phyloP scores from a whole-genome alignment of 768 basidiomycete species.

The Hirschioporus abietinus region DNA sequence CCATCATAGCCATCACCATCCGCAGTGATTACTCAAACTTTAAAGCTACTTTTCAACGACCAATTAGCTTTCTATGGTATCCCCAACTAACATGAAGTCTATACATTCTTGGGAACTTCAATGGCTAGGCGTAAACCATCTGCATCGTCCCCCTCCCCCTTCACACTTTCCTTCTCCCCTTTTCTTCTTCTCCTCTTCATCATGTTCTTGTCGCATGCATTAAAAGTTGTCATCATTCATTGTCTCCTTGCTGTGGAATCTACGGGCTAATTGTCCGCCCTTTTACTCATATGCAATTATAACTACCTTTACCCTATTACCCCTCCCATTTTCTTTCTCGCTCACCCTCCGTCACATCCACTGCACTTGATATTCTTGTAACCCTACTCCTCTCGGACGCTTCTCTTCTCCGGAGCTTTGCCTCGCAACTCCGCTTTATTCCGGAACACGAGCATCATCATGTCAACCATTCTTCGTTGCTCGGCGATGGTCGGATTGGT shows the following conservation, averaged over 20 bases:
- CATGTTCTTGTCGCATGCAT: background rate
- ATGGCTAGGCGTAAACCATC: background rate
- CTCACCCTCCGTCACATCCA: background rate
- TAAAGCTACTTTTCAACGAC: background rate
- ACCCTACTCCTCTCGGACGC: background rate
- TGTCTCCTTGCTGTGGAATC: background rate
- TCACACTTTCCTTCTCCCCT: background rate
- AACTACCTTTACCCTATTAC: background rate
- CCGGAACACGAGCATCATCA: background rate
- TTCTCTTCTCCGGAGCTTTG: background rate
- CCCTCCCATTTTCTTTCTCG: background rate
- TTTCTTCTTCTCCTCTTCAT: background rate
- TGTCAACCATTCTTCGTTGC: background rate
- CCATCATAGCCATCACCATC: background rate
- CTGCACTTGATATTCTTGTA: background rate
- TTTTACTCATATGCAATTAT: background rate
- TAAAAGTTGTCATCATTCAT: background rate
- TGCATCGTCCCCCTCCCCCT: background rate
- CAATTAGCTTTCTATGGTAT: background rate
- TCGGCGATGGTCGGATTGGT: background rate
- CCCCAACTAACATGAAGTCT: background rate
- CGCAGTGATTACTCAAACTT: background rate
- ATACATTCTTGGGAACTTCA: background rate
- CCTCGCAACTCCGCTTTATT: background rate
- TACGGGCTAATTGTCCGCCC: background rate